A percentile compares a stretch with the other conserved stretches of the same genome.
These are phyloP conservation scores for Podospora anserina DNA, from an alignment of 495 filamentous ascomycete species.

Conservation along the genomic window DNA sequence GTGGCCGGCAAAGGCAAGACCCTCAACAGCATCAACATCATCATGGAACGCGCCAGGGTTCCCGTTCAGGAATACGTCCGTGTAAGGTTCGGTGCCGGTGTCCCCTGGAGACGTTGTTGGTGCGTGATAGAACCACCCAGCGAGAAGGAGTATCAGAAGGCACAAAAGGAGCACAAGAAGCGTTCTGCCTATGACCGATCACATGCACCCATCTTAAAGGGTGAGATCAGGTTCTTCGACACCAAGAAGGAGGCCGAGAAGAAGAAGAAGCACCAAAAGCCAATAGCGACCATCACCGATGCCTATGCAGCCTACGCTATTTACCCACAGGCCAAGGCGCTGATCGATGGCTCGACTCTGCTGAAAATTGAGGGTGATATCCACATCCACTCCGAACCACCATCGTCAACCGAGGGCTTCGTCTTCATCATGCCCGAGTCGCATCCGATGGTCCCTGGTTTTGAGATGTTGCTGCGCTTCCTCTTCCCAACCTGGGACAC, in stretches of 20 bases:
- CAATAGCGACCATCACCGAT: slow-evolving; percentile 87
- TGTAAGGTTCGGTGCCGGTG: slow-evolving; percentile 93
- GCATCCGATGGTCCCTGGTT: slow-evolving; percentile 84
- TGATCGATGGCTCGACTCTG: slow-evolving; percentile 92
- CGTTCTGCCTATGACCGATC: slow-evolving; percentile 75
- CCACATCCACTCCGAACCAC: slow-evolving; percentile 72
- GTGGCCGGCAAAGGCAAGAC: slow-evolving; percentile 90
- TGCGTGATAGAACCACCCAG: slow-evolving; percentile 89
- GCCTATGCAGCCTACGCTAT: slow-evolving; percentile 92
- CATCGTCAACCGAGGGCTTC: slow-evolving; percentile 79
- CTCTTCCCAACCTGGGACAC: slow-evolving; percentile 93
- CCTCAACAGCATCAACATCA: slow-evolving; percentile 80
- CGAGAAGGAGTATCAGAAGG: slow-evolving; percentile 84
- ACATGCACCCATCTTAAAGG: slow-evolving; percentile 62
- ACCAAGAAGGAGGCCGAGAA: slow-evolving; percentile 66
- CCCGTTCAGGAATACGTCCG: slow-evolving; percentile 91
- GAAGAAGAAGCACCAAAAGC: slow-evolving; percentile 76
- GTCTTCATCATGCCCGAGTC: slow-evolving; percentile 98
- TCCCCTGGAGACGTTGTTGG: slow-evolving; percentile 95
- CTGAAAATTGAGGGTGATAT: slow-evolving; percentile 92
- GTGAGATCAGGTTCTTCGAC: slow-evolving; percentile 92
- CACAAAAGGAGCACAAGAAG: slow-evolving; percentile 81
- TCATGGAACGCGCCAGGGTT: slow-evolving; percentile 74
- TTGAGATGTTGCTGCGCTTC: slow-evolving; percentile 95
- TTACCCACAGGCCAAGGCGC: slow-evolving; percentile 86